A percentile compares a stretch with the other conserved stretches of the same genome.
Evolutionary conservation across 768 basidiomycete species (phyloP).

Genomic region (Serendipita indica): DNA sequence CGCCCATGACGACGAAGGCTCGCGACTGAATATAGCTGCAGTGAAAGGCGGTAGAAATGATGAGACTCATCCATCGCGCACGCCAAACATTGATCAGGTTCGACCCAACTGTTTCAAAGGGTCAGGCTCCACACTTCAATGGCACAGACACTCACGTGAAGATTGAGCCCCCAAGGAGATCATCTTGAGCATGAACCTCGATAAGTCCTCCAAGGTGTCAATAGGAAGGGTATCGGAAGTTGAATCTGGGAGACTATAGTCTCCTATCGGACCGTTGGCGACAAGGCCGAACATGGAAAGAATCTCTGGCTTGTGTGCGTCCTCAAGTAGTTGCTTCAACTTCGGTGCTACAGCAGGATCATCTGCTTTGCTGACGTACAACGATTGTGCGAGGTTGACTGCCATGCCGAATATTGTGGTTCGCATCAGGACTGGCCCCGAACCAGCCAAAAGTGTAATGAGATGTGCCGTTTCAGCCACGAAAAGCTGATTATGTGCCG

Average conservation of each 20-base stretch:
- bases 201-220: conserved; percentile 51
- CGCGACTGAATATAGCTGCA: conserved; percentile 76
- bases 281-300: conserved; percentile 60
- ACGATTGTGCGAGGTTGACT: conserved; percentile 66
- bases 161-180: conserved; percentile 52
- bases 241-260: conserved; percentile 46
- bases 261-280: conserved; percentile 48
- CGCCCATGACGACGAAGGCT: conserved; percentile 69
- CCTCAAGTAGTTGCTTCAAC: conserved; percentile 46
- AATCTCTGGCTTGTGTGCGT: conserved; percentile 39
- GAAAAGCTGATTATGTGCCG: conserved; percentile 56
- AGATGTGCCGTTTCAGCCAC: conserved; percentile 74
- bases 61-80: conserved; percentile 83
- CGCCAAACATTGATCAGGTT: conserved; percentile 79
- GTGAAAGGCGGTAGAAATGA: conserved; percentile 81
- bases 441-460: conserved; percentile 59
- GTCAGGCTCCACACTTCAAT: background rate
- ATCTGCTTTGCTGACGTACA: conserved; percentile 46
- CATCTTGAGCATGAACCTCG: conserved; percentile 44
- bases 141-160: conserved; percentile 35
- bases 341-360: conserved; percentile 41
- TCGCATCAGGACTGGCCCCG: conserved; percentile 58
- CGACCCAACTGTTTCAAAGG: conserved; percentile 18
- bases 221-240: conserved; percentile 39
- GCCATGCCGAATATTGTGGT: conserved; percentile 70